phyloP scores from a whole-genome alignment of 371 early-diverging fungal species.

The Mucor mucedo region DNA sequence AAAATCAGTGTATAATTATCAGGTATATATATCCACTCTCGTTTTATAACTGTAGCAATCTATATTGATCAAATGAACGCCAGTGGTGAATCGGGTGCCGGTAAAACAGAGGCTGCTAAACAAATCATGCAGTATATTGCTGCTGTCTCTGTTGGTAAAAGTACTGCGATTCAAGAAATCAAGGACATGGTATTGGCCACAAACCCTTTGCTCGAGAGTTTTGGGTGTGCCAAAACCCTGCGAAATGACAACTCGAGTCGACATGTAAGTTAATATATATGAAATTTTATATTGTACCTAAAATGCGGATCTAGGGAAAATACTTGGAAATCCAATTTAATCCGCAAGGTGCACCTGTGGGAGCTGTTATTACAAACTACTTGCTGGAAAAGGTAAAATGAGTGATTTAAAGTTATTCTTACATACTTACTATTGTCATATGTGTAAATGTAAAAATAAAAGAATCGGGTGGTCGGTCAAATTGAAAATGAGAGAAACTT shows the following conservation, averaged over 20 bases:
- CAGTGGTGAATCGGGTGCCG: conserved; percentile 89
- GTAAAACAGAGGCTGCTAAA: conserved; percentile 95
- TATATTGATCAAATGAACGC: too few relatives aligned
- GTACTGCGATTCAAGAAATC: conserved; percentile 85
- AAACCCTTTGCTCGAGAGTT: conserved; percentile 97
- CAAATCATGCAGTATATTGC: conserved; percentile 97
- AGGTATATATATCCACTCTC: too few relatives aligned
- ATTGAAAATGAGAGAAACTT: conserved; percentile 96
- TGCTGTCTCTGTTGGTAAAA: conserved; percentile 79
- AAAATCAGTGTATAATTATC: conserved; percentile 98
- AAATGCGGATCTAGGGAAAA: conserved; percentile 67
- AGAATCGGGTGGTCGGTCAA: conserved; percentile 95
- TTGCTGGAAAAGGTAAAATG: conserved; percentile 91
- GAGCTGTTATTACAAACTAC: conserved; percentile 98
- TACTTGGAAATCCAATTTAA: conserved; percentile 99
- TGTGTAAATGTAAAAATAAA: conserved; percentile 12
- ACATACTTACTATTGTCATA: too few relatives aligned
- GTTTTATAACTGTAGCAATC: too few relatives aligned
- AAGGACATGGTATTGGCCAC: conserved; percentile 97
- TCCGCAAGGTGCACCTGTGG: conserved; percentile 90
- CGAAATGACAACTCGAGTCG: conserved; percentile 99
- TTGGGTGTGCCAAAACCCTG: conserved; percentile 99
- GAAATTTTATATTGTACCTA: too few relatives aligned
- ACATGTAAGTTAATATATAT: conserved; percentile 68
- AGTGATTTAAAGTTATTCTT: too few relatives aligned